Base-by-base conservation (phyloP, 2,329 filamentous ascomycete species). In the Lachnellula suecica region DNA sequence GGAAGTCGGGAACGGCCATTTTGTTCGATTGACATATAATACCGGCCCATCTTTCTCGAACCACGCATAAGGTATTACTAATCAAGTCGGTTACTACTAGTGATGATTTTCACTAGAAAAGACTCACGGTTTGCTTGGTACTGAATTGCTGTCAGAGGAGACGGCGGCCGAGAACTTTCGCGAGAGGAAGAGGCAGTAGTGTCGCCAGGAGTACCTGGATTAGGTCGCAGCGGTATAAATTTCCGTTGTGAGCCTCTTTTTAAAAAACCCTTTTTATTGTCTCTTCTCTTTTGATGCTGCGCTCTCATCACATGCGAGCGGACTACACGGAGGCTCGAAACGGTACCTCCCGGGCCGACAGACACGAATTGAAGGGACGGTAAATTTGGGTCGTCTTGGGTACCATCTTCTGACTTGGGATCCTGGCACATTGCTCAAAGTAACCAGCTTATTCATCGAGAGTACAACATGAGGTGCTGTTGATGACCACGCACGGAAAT, bases 61-160 rank as follows among this genome's bases (percentile, higher is more conserved):
- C 53, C 53, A 55, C 43, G 53, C 53, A 40, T 55, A 55, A 9
- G 53, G 53, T n/a, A 55, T 38, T 44, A 55, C 53, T 55, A 13
- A 10, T 10, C 23, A 22, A 20, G 17, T 17, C 29, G 8, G 11
- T 49, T 23, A 20, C 19, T 41, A 38, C 17, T 4, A 15, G 10
- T 42, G 7, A 41, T 7, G 13, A 20, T 4, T 5, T 5, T 15
- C 4, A 44, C 19, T 44, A 17, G 4, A 6, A n/a, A 4, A 9
- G 19, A 22, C 45, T 41, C 19, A 47, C 45, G 25, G 10, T 38
- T 19, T 47, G 35, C 22, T 41, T 19, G 34, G 31, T 23, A 47
- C 19, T 38, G 27, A 40, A 41, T 29, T 27, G 13, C 31, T 9
- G 19, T 40, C 15, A 38, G 19, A 44, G 41, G 22, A 44, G 41